Conservation (phyloP, 257 asterid species). For the Nicotiana paniculata region DNA sequence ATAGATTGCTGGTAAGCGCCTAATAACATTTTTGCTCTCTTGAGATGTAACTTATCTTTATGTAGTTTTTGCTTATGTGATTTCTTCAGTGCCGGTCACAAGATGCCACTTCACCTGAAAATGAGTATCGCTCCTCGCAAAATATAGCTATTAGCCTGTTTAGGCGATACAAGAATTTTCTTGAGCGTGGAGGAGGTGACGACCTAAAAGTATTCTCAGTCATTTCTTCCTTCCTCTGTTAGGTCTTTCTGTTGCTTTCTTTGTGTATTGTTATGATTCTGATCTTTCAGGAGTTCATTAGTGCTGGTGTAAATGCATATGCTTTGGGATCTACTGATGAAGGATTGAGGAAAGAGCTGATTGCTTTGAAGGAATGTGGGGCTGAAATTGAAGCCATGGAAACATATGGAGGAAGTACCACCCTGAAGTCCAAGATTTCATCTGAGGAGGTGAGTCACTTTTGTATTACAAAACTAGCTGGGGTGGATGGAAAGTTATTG, state of each 20-base stretch:
- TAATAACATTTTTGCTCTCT: neutral
- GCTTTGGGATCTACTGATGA: conserved; percentile 90
- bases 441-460: conserved; percentile 49
- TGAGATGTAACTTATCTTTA: neutral
- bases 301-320: conserved; percentile 90
- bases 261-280: conserved; percentile 13
- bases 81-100: conserved; percentile 60
- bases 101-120: conserved; percentile 64
- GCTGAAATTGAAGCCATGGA: conserved; percentile 72
- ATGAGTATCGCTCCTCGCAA: conserved; percentile 84
- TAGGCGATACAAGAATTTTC: conserved; percentile 66
- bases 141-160: conserved; percentile 90
- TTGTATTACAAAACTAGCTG: neutral
- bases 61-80: neutral
- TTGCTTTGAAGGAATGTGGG: conserved; percentile 70
- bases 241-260: conserved; percentile 2
- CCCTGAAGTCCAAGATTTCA: conserved; percentile 61
- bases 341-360: conserved; percentile 72
- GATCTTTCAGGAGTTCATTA: conserved; percentile 73
- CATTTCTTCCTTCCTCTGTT: conserved; percentile 10
- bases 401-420: conserved; percentile 57
- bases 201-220: conserved; percentile 67
- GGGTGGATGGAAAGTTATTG: neutral
- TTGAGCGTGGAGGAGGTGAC: conserved; percentile 99
- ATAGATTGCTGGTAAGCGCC: conserved; percentile 67